Evolutionary conservation across 805 yeast species (phyloP).

Genomic region (Ogataea thermomethanolica): DNA sequence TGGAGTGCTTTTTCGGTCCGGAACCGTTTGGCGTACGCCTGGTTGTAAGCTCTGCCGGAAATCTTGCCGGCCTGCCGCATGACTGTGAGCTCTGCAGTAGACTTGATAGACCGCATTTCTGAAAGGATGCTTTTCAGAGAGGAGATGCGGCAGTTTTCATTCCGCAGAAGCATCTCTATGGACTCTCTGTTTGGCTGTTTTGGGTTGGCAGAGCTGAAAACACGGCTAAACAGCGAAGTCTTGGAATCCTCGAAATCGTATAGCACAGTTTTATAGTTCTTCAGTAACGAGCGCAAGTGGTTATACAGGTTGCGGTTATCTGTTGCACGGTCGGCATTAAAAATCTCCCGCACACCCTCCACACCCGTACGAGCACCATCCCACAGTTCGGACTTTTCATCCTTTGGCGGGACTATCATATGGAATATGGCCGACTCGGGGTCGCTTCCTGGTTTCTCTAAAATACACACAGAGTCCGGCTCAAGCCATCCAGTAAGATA

Average conservation of each 20-base stretch:
- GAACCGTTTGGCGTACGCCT: constrained; percentile 68
- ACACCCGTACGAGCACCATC: constrained; percentile 91
- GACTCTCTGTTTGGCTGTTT: constrained; percentile 17
- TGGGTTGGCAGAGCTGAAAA: constrained; percentile 20
- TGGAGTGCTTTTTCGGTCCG: constrained; percentile 74
- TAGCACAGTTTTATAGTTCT: constrained; percentile 48
- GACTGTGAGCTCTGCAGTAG: constrained; percentile 67
- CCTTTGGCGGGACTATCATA: constrained; percentile 83
- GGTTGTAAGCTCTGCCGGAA: constrained; percentile 79
- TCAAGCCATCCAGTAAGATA: constrained; percentile 92
- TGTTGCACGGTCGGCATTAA: constrained; percentile 79
- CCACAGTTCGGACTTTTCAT: constrained; percentile 81
- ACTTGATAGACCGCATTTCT: constrained; percentile 63
- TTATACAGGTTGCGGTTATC: constrained; percentile 42
- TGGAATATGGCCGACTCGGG: constrained; percentile 60
- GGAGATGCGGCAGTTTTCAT: constrained; percentile 36
- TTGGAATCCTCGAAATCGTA: constrained; percentile 41
- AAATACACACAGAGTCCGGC: constrained; percentile 68
- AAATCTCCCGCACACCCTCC: constrained; percentile 73
- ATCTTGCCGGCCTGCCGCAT: constrained; percentile 83
- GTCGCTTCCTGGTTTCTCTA: constrained; percentile 57
- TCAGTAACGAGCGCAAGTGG: constrained; percentile 46
- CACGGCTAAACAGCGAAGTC: constrained; percentile 17
- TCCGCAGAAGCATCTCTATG: constrained; percentile 26
- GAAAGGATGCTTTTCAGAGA: constrained; percentile 44